Evolutionary conservation across 495 filamentous ascomycete genomes (phyloP), one percentile per base, ranked within the genome.

Genomic region (Annulohypoxylon nitens): DNA sequence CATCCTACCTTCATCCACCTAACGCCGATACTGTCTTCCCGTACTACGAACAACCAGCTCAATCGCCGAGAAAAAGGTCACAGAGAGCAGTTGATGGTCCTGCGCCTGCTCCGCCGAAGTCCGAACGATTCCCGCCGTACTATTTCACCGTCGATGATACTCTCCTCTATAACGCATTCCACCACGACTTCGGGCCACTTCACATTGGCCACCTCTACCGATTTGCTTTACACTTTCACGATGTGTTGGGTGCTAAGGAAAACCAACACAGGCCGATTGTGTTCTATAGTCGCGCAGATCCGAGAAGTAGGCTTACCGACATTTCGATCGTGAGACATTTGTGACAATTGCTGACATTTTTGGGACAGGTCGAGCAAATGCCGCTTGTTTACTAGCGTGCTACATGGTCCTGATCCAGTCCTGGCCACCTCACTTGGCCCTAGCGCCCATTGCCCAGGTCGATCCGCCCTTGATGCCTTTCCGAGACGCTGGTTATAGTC

Each of bases 331-430:
- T 30, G 6, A 16, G 20, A 0, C 10, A 54, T 39, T 25, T 18
- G 4, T 18, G 5, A 47, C 11, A 30, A 36, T 63, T 36, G 39
- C 73, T 79, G 71, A 79, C 71, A 66, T 69, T 64, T 64, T 64
- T 50, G 18, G 57, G 14, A 33, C 61, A 92, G 90, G 89, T 78
- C 90, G 96, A 62, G 95, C 96, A 74, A 99, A 99, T 83, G 95
- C 97, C 10, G 95, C 95, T n/a, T 97, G 94, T 80, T 83, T 98
- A 51, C 86, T 98, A 10, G 95, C 95, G 36, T 95, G 92, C 81
- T 98, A 98, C 79, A 97, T 98, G 95, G 93, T 99, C n/a, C 83
- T 99, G 57, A 96, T 99, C 75, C 96, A 99, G 81, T 90, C 89
- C 11, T 99, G 97, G 97, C 91, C 96, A n/a, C 96, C 96, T 30